These are phyloP conservation scores for Wallacemonas sp. DNA, from an alignment of 208 protist species.

Conservation along the genomic window DNA sequence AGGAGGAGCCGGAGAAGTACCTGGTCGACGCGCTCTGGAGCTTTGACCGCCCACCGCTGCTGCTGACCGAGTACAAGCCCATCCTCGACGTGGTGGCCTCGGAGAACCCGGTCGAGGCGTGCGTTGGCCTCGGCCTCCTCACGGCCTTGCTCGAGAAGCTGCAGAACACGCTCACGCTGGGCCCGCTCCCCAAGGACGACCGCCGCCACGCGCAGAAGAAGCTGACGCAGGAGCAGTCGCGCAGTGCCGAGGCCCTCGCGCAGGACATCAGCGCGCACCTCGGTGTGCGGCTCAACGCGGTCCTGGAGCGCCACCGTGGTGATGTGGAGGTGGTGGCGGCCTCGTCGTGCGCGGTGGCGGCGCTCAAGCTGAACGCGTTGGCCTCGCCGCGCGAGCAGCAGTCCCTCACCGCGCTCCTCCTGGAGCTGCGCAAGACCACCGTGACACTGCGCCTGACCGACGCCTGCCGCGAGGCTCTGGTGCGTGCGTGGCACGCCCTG, in stretches of 20 bases:
- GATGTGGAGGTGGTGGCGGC: slow-evolving; percentile 48
- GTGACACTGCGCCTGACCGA: slow-evolving; percentile 22
- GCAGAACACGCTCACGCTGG: slow-evolving; percentile 45
- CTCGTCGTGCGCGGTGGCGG: slow-evolving; percentile 46
- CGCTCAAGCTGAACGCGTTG: slow-evolving; percentile 60
- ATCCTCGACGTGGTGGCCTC: slow-evolving; percentile 47
- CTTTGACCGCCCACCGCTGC: slow-evolving; percentile 42
- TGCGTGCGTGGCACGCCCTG: slow-evolving; percentile 72
- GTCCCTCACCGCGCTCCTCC: slow-evolving; percentile 47
- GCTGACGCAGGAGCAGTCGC: neutral
- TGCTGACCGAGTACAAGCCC: slow-evolving; percentile 62
- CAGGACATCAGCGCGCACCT: slow-evolving; percentile 53
- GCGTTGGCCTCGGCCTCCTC: slow-evolving; percentile 55
- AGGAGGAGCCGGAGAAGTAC: slow-evolving; percentile 86
- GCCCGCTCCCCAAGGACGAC: slow-evolving; percentile 70
- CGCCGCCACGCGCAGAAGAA: slow-evolving; percentile 29
- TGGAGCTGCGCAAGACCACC: slow-evolving; percentile 62
- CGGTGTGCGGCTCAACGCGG: slow-evolving; percentile 37
- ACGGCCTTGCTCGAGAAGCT: slow-evolving; percentile 65
- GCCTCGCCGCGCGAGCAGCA: slow-evolving; percentile 40
- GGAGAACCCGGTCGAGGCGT: slow-evolving; percentile 45
- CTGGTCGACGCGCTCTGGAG: slow-evolving; percentile 86
- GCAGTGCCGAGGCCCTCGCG: slow-evolving; percentile 31
- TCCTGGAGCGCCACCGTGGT: slow-evolving; percentile 60
- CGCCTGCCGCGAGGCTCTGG: slow-evolving; percentile 33